Base-by-base conservation (phyloP, 306 rosid species). In the Hippophae rhamnoides region DNA sequence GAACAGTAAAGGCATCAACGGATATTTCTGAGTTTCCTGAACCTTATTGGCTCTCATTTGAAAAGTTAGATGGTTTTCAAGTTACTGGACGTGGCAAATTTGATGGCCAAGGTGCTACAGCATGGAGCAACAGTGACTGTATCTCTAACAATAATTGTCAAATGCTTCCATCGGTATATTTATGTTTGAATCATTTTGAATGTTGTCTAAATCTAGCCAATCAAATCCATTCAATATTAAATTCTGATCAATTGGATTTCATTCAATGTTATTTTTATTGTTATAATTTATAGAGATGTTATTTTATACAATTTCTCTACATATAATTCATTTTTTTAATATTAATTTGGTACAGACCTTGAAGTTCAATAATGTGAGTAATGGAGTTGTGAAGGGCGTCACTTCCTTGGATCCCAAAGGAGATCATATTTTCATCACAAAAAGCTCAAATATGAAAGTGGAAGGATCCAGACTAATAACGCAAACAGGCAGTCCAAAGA, bases 41-140 rank as follows among this genome's bases (percentile, higher is more conserved):
- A 2, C 38, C 38, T 31, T 31, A 31, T 31, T 92, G 98, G 98
- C 61, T 92, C 69, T 31, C 60, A 7, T 83, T 92, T 52, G 72
- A 87, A 68, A 8, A 52, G 6, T 46, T 79, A 43, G 7, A 60
- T 46, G 89, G 92, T 26, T 10, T 92, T 45, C 67, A 80, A 13
- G 18, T 92, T 14, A 38, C 78, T 25, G 98, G 96, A n/a, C 64
- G 70, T 0, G 96, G 98, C 38, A 69, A 65, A 11, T 77, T 92
- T 14, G 79, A 92, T 70, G 98, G 89, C 2, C 95, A 76, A 66
- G 98, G 95, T 26, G 43, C 52, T 42, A 0, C 42, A 0, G 60
- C 78, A 38, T 92, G 96, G 98, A 2, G 61, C 56, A 26, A 55
- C 74, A 48, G 73, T 3, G 66, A 66, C n/a, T 81, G 96, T 14